Percentiles rank a stretch among this genome's conserved stretches.
Evolutionary conservation across 2,329 filamentous ascomycete species (phyloP).

Genomic region (Colletotrichum brevisporum): DNA sequence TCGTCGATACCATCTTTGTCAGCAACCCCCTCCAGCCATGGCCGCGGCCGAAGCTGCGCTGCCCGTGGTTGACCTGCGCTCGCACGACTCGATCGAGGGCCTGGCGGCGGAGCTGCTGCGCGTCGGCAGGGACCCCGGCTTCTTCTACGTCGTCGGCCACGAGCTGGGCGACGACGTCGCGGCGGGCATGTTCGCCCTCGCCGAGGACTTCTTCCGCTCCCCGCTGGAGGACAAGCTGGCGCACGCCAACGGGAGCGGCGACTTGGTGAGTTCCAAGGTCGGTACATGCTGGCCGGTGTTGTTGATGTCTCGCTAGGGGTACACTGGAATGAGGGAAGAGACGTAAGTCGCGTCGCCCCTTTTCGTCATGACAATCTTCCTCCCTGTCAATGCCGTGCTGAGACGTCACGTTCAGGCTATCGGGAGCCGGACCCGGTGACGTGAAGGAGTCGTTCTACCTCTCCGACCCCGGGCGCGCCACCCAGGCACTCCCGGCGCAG

Average conservation of each 20-base stretch:
- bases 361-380: not conserved
- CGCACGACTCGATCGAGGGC: constrained; percentile 22
- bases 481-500: constrained; percentile 30
- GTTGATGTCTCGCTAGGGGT: constrained; percentile 31
- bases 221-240: constrained; percentile 21
- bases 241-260: constrained; percentile 37
- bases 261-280: constrained; percentile 29
- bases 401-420: constrained; percentile 28
- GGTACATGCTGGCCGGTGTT: not conserved
- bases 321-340: constrained; percentile 41
- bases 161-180: constrained; percentile 35
- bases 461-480: constrained; percentile 29
- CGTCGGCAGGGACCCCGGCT: constrained; percentile 41
- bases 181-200: constrained; percentile 33
- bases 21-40: constrained; percentile 13
- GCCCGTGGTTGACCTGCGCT: constrained; percentile 35
- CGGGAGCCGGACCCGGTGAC: constrained; percentile 38
- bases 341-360: constrained; percentile 26
- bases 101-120: constrained; percentile 38
- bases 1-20: not conserved
- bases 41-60: constrained; percentile 17
- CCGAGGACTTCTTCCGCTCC: constrained; percentile 34
- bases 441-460: constrained; percentile 42
- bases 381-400: not conserved
- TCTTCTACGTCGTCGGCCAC: constrained; percentile 41